Evolutionary conservation across 495 filamentous ascomycete genomes (phyloP).

Genomic region (Penicillium mononematosum): DNA sequence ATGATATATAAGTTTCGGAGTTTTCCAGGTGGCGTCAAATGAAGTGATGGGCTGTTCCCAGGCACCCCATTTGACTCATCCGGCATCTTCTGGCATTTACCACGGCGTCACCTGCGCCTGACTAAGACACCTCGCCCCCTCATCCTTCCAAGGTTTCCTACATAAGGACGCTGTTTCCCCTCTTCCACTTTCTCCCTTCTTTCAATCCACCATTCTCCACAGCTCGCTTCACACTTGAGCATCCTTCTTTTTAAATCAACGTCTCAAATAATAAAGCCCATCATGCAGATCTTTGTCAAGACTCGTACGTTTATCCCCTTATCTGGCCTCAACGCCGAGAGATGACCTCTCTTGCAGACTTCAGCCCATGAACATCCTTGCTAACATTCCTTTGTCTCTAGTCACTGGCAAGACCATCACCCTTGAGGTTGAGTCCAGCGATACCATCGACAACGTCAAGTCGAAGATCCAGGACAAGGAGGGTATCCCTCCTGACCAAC

Average conservation of each 20-base stretch:
- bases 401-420: slow-evolving; percentile 99
- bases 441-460: slow-evolving; percentile 99
- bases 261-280: slow-evolving; percentile 21
- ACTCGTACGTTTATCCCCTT: slow-evolving; percentile 65
- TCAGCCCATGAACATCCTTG: slow-evolving; percentile 9
- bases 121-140: slow-evolving; percentile 44
- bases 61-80: slow-evolving; percentile 29
- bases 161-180: slow-evolving; percentile 27
- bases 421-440: slow-evolving; percentile 95
- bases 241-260: slow-evolving; percentile 18
- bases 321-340: slow-evolving; percentile 6
- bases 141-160: slow-evolving; percentile 30
- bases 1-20: not conserved
- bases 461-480: slow-evolving; percentile 99
- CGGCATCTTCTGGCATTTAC: slow-evolving; percentile 22
- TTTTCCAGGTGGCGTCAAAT: slow-evolving; percentile 29
- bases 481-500: slow-evolving; percentile 96
- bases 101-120: slow-evolving; percentile 30
- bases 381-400: slow-evolving; percentile 23
- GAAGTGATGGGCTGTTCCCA: slow-evolving; percentile 18
- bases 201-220: slow-evolving; percentile 2
- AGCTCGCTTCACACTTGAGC: not conserved
- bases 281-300: slow-evolving; percentile 98
- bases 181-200: slow-evolving; percentile 13
- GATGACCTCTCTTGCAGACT: not conserved